A percentile compares a stretch with the other conserved stretches of the same genome.
Conservation (phyloP, 2,329 filamentous ascomycete genomes). For the Cladorrhinum sp. region DNA sequence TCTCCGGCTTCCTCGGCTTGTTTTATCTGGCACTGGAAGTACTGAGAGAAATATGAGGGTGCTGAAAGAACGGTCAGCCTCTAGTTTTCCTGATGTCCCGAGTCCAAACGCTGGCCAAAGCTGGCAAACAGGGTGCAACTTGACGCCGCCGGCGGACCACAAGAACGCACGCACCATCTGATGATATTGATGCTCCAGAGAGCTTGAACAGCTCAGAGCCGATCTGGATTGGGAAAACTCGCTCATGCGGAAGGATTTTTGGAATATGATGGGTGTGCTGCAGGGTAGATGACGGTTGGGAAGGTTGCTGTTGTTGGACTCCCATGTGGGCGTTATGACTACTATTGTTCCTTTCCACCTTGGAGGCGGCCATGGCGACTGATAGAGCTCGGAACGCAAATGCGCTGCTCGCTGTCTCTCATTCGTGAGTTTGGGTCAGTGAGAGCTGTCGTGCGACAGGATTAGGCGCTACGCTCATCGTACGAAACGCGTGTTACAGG, state of each 20-base stretch:
- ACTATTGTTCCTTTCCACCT: neutral
- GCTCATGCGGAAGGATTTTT: slow-evolving; percentile 63
- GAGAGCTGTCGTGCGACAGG: neutral
- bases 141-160: neutral
- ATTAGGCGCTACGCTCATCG: slow-evolving; percentile 2
- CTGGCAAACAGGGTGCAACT: no score
- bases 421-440: neutral
- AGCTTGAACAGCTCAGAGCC: slow-evolving; percentile 70
- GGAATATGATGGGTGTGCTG: slow-evolving; percentile 42
- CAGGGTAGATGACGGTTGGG: slow-evolving; percentile 6
- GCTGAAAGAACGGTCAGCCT: slow-evolving; percentile 49
- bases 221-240: slow-evolving; percentile 73
- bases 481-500: neutral
- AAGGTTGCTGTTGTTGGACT: neutral
- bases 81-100: neutral
- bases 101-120: slow-evolving; percentile 5
- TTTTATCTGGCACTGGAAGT: slow-evolving; percentile 80
- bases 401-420: neutral
- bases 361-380: neutral
- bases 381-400: neutral
- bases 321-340: neutral
- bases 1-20: slow-evolving; percentile 59
- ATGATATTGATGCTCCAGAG: slow-evolving; percentile 70
- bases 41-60: slow-evolving; percentile 93
- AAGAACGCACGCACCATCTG: slow-evolving; percentile 56